These are phyloP conservation scores for Lotus japonicus DNA, from an alignment of 306 rosid genomes.

Conservation along the genomic window DNA sequence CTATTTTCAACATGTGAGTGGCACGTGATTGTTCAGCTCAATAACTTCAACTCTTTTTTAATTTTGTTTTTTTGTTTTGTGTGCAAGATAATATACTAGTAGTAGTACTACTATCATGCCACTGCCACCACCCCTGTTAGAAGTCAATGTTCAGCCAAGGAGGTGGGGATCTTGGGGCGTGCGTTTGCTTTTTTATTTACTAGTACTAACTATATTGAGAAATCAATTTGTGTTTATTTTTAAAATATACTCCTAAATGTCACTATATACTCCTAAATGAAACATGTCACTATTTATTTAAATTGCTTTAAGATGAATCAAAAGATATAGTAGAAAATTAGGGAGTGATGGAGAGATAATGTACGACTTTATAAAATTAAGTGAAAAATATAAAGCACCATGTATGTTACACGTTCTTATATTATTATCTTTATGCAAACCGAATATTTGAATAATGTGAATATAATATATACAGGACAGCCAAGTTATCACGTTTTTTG, in stretches of 20 bases:
- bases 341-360: background rate
- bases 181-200: background rate
- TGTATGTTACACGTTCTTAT: too few relatives aligned
- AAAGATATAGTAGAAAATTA: background rate
- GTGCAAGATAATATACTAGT: background rate
- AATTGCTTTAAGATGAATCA: background rate
- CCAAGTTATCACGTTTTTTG: too few relatives aligned
- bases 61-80: background rate
- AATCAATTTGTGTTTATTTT: too few relatives aligned
- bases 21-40: conserved; percentile 31
- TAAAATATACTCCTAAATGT: too few relatives aligned
- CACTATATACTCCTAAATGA: too few relatives aligned
- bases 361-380: background rate
- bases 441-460: too few relatives aligned
- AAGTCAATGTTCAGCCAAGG: conserved; percentile 8
- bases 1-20: background rate
- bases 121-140: too few relatives aligned
- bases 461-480: too few relatives aligned
- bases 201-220: too few relatives aligned
- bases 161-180: conserved; percentile 11
- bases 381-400: background rate
- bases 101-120: too few relatives aligned
- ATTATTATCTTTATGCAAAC: too few relatives aligned
- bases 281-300: background rate
- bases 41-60: too few relatives aligned